Percentiles rank a stretch among this genome's conserved stretches.
phyloP scores from a whole-genome alignment of 1,284 basidiomycete genomes.

The Tylopilus sp. region DNA sequence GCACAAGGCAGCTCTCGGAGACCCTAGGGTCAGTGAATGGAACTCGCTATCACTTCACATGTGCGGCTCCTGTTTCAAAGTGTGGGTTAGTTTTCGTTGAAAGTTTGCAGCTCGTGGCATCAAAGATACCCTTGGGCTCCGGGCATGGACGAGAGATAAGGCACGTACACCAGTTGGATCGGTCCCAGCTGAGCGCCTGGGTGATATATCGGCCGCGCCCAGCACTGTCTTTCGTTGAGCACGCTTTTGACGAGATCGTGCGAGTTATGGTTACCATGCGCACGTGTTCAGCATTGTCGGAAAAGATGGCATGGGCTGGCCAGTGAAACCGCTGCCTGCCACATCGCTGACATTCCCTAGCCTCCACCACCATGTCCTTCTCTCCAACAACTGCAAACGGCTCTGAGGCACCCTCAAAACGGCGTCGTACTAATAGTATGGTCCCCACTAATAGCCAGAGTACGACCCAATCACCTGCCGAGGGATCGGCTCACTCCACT shows the following conservation, averaged over 20 bases:
- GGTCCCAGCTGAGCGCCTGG: no score
- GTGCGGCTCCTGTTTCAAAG: slow-evolving; percentile 3
- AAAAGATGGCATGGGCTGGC: slow-evolving; percentile 3
- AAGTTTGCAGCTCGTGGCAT: slow-evolving; percentile 2
- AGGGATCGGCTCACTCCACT: slow-evolving; percentile 16
- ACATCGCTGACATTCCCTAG: slow-evolving; percentile 13
- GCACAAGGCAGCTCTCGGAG: background rate
- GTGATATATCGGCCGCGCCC: no score
- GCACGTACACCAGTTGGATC: background rate
- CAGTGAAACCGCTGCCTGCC: slow-evolving; percentile 15
- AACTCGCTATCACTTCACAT: background rate
- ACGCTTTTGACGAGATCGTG: slow-evolving; percentile 13
- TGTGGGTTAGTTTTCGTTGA: slow-evolving; percentile 3
- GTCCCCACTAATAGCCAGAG: slow-evolving; percentile 15
- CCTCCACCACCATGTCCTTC: slow-evolving; percentile 32
- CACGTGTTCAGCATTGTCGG: slow-evolving; percentile 7
- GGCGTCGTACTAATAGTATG: slow-evolving; percentile 34
- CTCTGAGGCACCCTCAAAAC: slow-evolving; percentile 35
- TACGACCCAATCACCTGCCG: slow-evolving; percentile 25
- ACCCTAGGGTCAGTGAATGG: background rate
- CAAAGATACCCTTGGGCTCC: background rate
- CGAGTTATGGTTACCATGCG: slow-evolving; percentile 6
- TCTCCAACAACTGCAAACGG: slow-evolving; percentile 34
- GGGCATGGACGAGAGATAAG: background rate
- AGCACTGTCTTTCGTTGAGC: no score